These are phyloP conservation scores for Myriosclerotinia curreyana DNA, from an alignment of 2,329 filamentous ascomycete species.

Conservation along the genomic window DNA sequence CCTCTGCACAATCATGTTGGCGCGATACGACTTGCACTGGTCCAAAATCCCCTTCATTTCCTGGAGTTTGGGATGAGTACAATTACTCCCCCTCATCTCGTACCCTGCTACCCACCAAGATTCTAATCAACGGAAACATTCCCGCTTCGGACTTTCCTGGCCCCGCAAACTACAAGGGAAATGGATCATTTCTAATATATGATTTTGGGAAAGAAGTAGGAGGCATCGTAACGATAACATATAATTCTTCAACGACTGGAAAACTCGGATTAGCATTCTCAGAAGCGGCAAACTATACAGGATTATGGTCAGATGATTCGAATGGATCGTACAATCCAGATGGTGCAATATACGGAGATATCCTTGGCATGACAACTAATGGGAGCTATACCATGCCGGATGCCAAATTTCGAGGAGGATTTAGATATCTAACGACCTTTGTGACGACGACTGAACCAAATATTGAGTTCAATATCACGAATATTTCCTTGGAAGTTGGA, in stretches of 20 bases:
- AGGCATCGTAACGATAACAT: constrained; percentile 53
- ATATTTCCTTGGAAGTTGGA: constrained; percentile 40
- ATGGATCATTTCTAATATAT: constrained; percentile 52
- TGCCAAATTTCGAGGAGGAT: constrained; percentile 49
- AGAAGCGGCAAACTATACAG: constrained; percentile 47
- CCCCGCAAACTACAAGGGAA: constrained; percentile 33
- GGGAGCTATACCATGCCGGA: constrained; percentile 46
- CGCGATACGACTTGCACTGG: constrained; percentile 52
- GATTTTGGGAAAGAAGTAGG: constrained; percentile 59
- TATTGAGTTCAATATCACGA: constrained; percentile 36
- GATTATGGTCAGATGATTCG: constrained; percentile 47
- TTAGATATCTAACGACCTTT: constrained; percentile 51
- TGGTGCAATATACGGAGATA: constrained; percentile 47
- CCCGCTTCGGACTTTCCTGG: constrained; percentile 30
- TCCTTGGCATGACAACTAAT: constrained; percentile 38
- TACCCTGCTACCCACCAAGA: constrained; percentile 47
- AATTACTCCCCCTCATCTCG: constrained; percentile 55
- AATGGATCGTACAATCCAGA: constrained; percentile 47
- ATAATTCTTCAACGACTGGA: constrained; percentile 44
- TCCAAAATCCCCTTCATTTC: constrained; percentile 46
- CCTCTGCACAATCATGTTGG: constrained; percentile 47
- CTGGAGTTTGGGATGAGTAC: constrained; percentile 55
- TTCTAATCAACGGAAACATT: constrained; percentile 42
- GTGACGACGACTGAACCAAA: constrained; percentile 39
- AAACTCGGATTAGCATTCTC: constrained; percentile 47